phyloP scores from a whole-genome alignment of 1,139 yeast species.

The Blastobotrys aristatus region DNA sequence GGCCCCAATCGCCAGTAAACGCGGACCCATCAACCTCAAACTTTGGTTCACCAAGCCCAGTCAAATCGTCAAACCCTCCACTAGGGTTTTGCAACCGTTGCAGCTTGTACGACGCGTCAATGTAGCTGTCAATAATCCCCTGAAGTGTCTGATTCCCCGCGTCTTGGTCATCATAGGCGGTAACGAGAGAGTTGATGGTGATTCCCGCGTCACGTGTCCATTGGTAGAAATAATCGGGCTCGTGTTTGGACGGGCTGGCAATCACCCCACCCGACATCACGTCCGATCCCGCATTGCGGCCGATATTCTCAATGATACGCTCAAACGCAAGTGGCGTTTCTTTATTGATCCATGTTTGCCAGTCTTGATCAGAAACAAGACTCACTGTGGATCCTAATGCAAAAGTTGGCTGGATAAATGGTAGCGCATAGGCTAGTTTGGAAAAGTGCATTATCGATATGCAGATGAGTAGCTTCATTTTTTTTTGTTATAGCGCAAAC shows the following conservation, averaged over 20 bases:
- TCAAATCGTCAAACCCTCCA: constrained; percentile 50
- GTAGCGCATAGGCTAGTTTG: not conserved
- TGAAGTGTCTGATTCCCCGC: constrained; percentile 32
- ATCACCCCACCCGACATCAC: constrained; percentile 67
- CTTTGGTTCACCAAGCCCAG: constrained; percentile 86
- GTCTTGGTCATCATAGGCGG: constrained; percentile 42
- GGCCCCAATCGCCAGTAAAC: constrained; percentile 72
- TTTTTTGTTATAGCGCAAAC: too few species aligned
- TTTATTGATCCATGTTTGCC: constrained; percentile 52
- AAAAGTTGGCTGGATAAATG: not conserved
- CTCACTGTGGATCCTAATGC: constrained; percentile 1
- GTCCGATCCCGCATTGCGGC: constrained; percentile 36
- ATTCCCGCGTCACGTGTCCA: constrained; percentile 93
- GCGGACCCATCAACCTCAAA: constrained; percentile 60
- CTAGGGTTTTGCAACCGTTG: constrained; percentile 67
- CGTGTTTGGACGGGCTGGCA: constrained; percentile 68
- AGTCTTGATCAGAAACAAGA: constrained; percentile 35
- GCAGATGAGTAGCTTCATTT: too few species aligned
- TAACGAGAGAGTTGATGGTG: constrained; percentile 62
- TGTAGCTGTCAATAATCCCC: constrained; percentile 50
- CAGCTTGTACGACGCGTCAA: constrained; percentile 50
- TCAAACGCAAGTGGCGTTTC: constrained; percentile 49
- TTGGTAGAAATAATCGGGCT: constrained; percentile 79
- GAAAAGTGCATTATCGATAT: not conserved
- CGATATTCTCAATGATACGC: constrained; percentile 44